Conservation (phyloP, 805 yeast genomes). For the Zygoascus ofunaensis region DNA sequence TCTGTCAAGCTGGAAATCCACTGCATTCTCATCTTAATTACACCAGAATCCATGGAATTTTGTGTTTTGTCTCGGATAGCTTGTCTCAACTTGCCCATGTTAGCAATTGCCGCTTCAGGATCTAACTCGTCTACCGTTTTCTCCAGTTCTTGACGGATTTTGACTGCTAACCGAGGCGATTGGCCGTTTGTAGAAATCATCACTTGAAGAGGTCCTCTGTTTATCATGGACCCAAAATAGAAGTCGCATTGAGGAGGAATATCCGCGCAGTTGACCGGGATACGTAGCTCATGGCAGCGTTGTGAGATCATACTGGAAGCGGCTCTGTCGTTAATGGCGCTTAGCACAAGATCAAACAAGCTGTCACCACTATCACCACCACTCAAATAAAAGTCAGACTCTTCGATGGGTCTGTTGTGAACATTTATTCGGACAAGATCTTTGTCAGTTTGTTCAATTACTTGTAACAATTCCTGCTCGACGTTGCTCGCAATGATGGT, state of each 20-base stretch:
- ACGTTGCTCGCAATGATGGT: constrained; percentile 48
- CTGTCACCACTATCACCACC: constrained; percentile 16
- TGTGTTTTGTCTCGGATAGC: constrained; percentile 38
- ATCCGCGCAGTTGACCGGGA: constrained; percentile 70
- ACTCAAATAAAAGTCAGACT: constrained; percentile 3
- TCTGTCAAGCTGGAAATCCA: constrained; percentile 65
- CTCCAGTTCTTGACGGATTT: constrained; percentile 48
- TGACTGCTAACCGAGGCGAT: constrained; percentile 64
- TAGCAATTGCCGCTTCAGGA: constrained; percentile 48
- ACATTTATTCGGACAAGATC: neutral
- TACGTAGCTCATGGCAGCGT: constrained; percentile 36
- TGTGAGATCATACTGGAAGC: constrained; percentile 50
- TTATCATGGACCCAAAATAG: constrained; percentile 71
- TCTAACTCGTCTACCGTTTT: constrained; percentile 33
- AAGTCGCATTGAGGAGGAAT: constrained; percentile 79
- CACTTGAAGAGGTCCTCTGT: constrained; percentile 64
- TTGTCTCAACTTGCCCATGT: constrained; percentile 48
- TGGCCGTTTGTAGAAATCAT: constrained; percentile 80
- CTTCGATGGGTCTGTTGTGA: constrained; percentile 10
- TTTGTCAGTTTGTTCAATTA: constrained; percentile 37
- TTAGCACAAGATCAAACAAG: constrained; percentile 53
- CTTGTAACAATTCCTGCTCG: constrained; percentile 31
- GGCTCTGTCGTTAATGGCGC: constrained; percentile 48
- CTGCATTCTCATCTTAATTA: constrained; percentile 54
- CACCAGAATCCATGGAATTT: constrained; percentile 36